A percentile compares a stretch with the other conserved stretches of the same genome.
These are phyloP conservation scores for Sordariomycetes sp. DNA, from an alignment of 2,329 filamentous ascomycete genomes.

Conservation along the genomic window DNA sequence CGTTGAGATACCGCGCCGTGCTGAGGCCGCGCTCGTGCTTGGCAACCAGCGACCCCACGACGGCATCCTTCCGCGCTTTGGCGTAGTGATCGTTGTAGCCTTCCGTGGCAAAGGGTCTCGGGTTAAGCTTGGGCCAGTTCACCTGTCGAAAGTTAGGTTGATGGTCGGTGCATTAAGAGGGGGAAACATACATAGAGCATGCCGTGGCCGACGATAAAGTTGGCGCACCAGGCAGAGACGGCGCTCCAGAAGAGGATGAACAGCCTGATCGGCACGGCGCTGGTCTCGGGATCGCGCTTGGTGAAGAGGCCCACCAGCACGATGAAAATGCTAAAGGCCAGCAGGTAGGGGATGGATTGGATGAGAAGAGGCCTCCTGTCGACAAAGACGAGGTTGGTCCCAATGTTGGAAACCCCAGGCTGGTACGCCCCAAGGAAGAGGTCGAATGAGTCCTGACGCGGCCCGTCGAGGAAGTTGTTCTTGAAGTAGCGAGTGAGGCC, in stretches of 20 bases:
- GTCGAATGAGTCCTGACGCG: conserved; percentile 90
- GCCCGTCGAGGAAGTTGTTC: conserved; percentile 94
- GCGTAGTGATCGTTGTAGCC: conserved; percentile 80
- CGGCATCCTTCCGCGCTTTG: conserved; percentile 71
- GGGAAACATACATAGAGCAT: conserved; percentile 77
- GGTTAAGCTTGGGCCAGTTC: conserved; percentile 96
- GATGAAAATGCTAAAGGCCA: conserved; percentile 80
- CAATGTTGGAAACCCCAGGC: conserved; percentile 62
- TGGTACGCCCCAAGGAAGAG: conserved; percentile 84
- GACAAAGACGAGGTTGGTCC: conserved; percentile 66
- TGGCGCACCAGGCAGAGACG: conserved; percentile 60
- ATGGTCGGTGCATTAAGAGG: conserved; percentile 4
- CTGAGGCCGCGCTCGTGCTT: conserved; percentile 76
- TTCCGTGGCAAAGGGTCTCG: conserved; percentile 75
- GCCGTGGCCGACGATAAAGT: conserved; percentile 76
- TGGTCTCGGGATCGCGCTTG: conserved; percentile 59
- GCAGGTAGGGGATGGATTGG: conserved; percentile 86
- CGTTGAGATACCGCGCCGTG: conserved; percentile 69
- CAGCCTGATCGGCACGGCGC: conserved; percentile 71
- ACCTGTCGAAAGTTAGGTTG: conserved; percentile 46
- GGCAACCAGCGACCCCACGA: conserved; percentile 63
- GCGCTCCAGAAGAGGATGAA: conserved; percentile 73
- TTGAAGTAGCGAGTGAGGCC: conserved; percentile 81
- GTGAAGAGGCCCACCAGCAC: conserved; percentile 68
- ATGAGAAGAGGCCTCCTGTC: conserved; percentile 81